Conservation (phyloP, 192 early-diverging fungal species). For the Linnemannia hyalina region DNA sequence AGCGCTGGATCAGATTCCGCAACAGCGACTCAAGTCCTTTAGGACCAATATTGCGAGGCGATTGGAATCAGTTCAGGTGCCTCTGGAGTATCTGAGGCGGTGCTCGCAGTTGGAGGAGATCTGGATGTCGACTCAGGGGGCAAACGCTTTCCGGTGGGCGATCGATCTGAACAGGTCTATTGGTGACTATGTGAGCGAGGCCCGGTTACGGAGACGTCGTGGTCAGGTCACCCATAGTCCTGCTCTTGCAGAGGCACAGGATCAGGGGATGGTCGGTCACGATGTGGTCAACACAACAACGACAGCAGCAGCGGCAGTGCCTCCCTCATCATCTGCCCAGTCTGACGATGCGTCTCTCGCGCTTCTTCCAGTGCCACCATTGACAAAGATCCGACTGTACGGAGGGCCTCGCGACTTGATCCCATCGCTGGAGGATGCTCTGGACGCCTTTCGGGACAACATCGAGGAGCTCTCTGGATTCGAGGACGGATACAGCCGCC, state of each 20-base stretch:
- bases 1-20: constrained; percentile 23
- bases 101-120: constrained; percentile 25
- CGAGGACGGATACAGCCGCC: constrained; percentile 27
- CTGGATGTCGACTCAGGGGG: constrained; percentile 20
- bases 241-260: background rate
- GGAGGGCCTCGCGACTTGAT: constrained; percentile 24
- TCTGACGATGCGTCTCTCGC: background rate
- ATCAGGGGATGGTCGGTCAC: background rate
- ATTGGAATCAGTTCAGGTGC: constrained; percentile 7
- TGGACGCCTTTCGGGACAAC: constrained; percentile 32
- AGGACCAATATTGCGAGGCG: constrained; percentile 24
- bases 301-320: background rate
- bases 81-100: background rate
- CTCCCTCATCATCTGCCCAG: background rate
- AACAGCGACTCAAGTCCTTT: constrained; percentile 13
- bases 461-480: constrained; percentile 26
- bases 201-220: constrained; percentile 17
- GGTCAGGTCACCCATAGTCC: background rate
- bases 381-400: constrained; percentile 19
- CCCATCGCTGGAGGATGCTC: constrained; percentile 28
- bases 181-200: constrained; percentile 7
- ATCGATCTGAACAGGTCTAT: constrained; percentile 21
- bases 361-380: background rate
- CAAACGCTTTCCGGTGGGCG: constrained; percentile 30
- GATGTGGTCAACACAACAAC: background rate